These are phyloP conservation scores for Calonectria montana DNA, from an alignment of 2,329 filamentous ascomycete species.

Conservation along the genomic window DNA sequence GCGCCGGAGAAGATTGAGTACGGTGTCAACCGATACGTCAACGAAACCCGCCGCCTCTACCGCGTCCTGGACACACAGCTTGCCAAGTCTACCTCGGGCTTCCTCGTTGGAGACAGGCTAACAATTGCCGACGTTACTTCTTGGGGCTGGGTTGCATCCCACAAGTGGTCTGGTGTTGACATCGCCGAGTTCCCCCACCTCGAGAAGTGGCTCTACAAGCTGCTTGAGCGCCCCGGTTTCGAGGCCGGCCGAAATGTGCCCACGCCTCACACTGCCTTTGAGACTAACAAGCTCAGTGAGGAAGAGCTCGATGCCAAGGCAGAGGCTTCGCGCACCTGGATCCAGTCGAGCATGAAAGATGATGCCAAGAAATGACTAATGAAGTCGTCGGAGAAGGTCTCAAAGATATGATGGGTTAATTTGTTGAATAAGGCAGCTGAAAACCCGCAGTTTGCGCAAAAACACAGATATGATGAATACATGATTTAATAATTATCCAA, in stretches of 20 bases:
- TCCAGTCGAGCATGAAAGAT: conserved; percentile 76
- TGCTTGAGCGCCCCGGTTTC: conserved; percentile 76
- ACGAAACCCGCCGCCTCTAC: conserved; percentile 87
- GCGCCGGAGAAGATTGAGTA: conserved; percentile 87
- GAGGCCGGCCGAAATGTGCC: conserved; percentile 83
- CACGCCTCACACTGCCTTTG: conserved; percentile 70
- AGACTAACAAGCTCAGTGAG: conserved; percentile 55
- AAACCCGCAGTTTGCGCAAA: background rate
- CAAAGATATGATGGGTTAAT: background rate
- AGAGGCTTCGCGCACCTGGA: conserved; percentile 67
- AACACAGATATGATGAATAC: background rate
- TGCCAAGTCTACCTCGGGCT: conserved; percentile 64
- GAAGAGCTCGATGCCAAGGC: conserved; percentile 69
- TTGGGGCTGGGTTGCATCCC: conserved; percentile 79
- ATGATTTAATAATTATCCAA: background rate
- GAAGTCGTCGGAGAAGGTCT: background rate
- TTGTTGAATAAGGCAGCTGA: background rate
- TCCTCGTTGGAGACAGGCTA: conserved; percentile 73
- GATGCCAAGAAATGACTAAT: conserved; percentile 64
- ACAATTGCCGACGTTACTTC: conserved; percentile 84
- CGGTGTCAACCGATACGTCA: conserved; percentile 83
- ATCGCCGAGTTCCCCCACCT: conserved; percentile 81
- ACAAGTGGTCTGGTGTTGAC: conserved; percentile 60
- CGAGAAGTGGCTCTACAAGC: conserved; percentile 80
- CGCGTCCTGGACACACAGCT: conserved; percentile 81